Evolutionary conservation across 352 stramenopile genomes (phyloP).

Genomic region (Phytophthora cajani): DNA sequence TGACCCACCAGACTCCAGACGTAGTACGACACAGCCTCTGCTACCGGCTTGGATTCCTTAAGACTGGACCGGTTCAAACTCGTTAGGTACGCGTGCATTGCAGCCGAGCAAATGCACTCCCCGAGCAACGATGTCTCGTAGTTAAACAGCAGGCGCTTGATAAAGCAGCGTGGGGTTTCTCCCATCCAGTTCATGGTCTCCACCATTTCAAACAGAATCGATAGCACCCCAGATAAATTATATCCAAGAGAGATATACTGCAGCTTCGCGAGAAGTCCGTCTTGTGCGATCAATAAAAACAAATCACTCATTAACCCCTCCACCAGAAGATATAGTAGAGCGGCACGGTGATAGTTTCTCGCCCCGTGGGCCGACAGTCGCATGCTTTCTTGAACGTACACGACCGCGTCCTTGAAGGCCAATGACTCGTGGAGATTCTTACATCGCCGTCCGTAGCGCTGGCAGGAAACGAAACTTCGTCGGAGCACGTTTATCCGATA

Average conservation of each 20-base stretch:
- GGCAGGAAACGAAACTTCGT: constrained; percentile 11
- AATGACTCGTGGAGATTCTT: constrained; percentile 4
- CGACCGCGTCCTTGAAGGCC: constrained; percentile 6
- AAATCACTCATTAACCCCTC: constrained; percentile 21
- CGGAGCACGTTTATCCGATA: constrained; percentile 9
- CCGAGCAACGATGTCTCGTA: constrained; percentile 20
- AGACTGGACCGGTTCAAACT: constrained; percentile 20
- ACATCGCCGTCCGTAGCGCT: constrained; percentile 7
- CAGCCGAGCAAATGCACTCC: constrained; percentile 6
- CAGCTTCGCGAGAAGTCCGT: constrained; percentile 19
- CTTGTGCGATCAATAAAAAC: constrained; percentile 15
- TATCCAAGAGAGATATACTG: constrained; percentile 20
- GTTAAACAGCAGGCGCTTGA: constrained; percentile 26
- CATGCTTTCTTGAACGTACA: constrained; percentile 16
- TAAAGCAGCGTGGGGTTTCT: not conserved
- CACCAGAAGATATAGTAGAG: constrained; percentile 18
- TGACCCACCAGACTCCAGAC: constrained; percentile 14
- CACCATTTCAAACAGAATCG: constrained; percentile 15
- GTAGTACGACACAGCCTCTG: constrained; percentile 16
- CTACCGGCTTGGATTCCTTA: not conserved
- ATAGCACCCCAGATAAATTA: constrained; percentile 8
- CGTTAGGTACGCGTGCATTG: constrained; percentile 18
- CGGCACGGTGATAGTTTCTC: constrained; percentile 18
- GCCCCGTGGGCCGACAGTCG: constrained; percentile 10
- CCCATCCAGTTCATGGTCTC: constrained; percentile 12